A percentile compares a stretch with the other conserved stretches of the same genome.
These are phyloP conservation scores for Tremellales sp. DNA, from an alignment of 1,284 basidiomycete genomes.

Conservation along the genomic window DNA sequence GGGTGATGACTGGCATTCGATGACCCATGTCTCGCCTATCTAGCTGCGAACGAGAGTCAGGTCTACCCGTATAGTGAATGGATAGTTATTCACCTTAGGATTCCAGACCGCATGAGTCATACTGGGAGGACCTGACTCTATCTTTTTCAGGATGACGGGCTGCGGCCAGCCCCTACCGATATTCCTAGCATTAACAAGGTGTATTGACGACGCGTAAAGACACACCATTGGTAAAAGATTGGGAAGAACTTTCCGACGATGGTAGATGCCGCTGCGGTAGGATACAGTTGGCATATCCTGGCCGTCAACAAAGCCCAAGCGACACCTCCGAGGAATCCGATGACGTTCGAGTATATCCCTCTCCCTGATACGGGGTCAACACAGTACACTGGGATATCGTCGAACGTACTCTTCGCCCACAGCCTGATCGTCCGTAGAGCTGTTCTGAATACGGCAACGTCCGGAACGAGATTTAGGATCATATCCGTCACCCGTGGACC, in stretches of 20 bases:
- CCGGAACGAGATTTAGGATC: constrained; percentile 90
- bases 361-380: constrained; percentile 56
- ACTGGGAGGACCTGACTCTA: constrained; percentile 78
- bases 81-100: constrained; percentile 74
- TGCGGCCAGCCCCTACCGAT: constrained; percentile 85
- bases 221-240: constrained; percentile 92
- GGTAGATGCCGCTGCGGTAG: constrained; percentile 87
- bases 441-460: constrained; percentile 90
- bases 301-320: constrained; percentile 99
- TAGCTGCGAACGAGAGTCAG: constrained; percentile 54
- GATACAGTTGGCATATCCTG: constrained; percentile 97
- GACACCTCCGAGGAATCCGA: constrained; percentile 96
- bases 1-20: constrained; percentile 99
- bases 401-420: constrained; percentile 86
- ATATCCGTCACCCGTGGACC: constrained; percentile 96
- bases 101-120: constrained; percentile 96
- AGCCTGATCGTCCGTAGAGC: constrained; percentile 93
- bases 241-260: constrained; percentile 97
- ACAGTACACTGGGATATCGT: constrained; percentile 1
- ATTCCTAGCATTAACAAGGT: constrained; percentile 7
- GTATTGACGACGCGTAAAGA: constrained; percentile 10
- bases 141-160: constrained; percentile 91
- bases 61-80: constrained; percentile 74
- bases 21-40: constrained; percentile 91
- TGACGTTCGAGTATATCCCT: constrained; percentile 97